phyloP scores from a whole-genome alignment of 2,329 filamentous ascomycete species.

The Penicillium sclerotigenum region DNA sequence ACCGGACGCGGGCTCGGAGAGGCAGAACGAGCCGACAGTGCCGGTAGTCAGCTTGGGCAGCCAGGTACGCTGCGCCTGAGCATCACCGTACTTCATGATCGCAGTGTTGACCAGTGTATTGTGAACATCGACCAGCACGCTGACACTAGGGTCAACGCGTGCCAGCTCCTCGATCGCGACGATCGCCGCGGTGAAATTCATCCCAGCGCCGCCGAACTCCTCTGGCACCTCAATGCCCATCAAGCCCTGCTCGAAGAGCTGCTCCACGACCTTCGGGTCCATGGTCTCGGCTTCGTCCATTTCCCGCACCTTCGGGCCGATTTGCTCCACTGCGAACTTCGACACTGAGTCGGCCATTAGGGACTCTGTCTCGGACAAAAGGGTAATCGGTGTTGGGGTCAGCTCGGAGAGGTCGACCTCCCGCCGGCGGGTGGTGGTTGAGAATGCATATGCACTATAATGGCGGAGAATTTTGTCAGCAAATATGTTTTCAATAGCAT shows the following conservation, averaged over 20 bases:
- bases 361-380: conserved; percentile 83
- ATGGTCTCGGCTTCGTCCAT: conserved; percentile 98
- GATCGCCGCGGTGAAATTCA: conserved; percentile 98
- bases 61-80: conserved; percentile 76
- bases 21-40: conserved; percentile 86
- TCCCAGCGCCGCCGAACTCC: conserved; percentile 91
- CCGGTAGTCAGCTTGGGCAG: conserved; percentile 85
- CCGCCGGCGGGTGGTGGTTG: conserved; percentile 56
- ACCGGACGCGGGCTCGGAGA: conserved; percentile 87
- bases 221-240: conserved; percentile 98
- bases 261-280: conserved; percentile 83
- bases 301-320: conserved; percentile 86
- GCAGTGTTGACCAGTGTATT: conserved; percentile 97
- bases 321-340: conserved; percentile 85
- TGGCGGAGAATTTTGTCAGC: background rate
- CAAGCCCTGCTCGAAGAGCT: conserved; percentile 93
- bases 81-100: conserved; percentile 77
- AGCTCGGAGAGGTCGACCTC: conserved; percentile 68
- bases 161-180: conserved; percentile 96
- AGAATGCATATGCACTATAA: conserved; percentile 54
- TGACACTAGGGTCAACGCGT: conserved; percentile 88
- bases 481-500: background rate
- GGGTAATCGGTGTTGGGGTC: conserved; percentile 86
- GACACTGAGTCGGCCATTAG: conserved; percentile 87
- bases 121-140: conserved; percentile 93